Evolutionary conservation across 805 yeast genomes (phyloP), one percentile per base, ranked within the genome.

Genomic region (Sungouiella thailandica): DNA sequence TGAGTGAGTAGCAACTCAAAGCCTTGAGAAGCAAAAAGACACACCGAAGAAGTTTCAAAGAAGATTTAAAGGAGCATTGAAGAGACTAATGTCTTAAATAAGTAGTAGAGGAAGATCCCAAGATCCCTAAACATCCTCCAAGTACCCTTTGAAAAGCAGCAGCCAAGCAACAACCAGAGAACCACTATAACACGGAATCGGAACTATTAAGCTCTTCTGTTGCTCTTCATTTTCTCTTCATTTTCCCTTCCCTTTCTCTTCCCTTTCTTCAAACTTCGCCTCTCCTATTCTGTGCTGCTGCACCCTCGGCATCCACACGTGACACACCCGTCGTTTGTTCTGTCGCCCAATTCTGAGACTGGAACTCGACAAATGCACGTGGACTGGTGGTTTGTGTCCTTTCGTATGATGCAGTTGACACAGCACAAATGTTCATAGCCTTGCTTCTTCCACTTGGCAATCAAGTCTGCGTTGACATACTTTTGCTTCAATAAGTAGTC

Each of bases 371-470:
- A 88, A 14, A 88, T 76, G 57, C 97, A 88, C 0, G 87, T 74
- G 5, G 76, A 71, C 26, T 47, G 49, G 46, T 80, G 83, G 46
- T 74, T 74, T 28, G 70, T 78, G 41, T 82, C 87, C 24, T 57
- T 57, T 17, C 68, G 68, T 48, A 75, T 76, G 22, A 88, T 85
- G 53, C 97, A 88, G 42, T 73, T 70, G 39, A 88, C 56, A 53
- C 97, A 88, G 52, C 97, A 88, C 29, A 88, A 60, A 36, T 80
- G 74, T 52, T 88, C 96, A 55, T 88, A 88, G 7, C 96, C 96
- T 50, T 75, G 79, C 50, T 80, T 80, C 57, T 76, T 78, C 89
- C 89, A 82, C 42, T 65, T 88, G 15, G 95, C 90, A 19, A 88
- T 84, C 36, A 88, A 60, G 28, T 76, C 71, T 5, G 65, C 74